phyloP scores from a whole-genome alignment of 1,139 yeast species.

The Yamadazyma dendronema region DNA sequence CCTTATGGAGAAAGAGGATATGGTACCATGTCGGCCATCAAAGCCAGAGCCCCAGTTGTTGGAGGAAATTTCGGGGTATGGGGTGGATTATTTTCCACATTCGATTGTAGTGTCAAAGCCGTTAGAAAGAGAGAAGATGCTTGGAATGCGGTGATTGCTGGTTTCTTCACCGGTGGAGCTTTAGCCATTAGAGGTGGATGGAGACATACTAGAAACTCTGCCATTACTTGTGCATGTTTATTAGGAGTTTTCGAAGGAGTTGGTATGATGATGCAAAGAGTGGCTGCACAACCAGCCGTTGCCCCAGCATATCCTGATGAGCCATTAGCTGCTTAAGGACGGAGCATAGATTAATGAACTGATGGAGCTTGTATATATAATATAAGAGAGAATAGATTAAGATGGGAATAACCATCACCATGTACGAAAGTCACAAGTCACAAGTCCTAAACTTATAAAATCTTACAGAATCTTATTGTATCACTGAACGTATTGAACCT shows the following conservation, averaged over 20 bases:
- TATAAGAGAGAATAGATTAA: no score
- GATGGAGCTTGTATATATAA: background rate
- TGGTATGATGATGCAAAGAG: slow-evolving; percentile 92
- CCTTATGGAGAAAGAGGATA: slow-evolving; percentile 93
- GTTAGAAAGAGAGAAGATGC: slow-evolving; percentile 98
- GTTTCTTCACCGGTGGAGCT: slow-evolving; percentile 98
- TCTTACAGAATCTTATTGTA: no score
- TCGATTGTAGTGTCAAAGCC: slow-evolving; percentile 93
- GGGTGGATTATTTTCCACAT: slow-evolving; percentile 98
- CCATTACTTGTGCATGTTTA: slow-evolving; percentile 96
- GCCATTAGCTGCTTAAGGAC: slow-evolving; percentile 47
- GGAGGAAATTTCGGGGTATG: slow-evolving; percentile 99
- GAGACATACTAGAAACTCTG: slow-evolving; percentile 94
- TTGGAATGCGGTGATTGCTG: slow-evolving; percentile 97
- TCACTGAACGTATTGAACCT: no score
- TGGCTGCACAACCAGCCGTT: slow-evolving; percentile 84
- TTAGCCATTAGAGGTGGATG: slow-evolving; percentile 98
- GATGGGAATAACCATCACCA: no score
- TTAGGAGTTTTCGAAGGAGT: slow-evolving; percentile 98
- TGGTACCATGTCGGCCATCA: slow-evolving; percentile 88
- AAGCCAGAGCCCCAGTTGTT: slow-evolving; percentile 96
- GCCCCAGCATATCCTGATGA: slow-evolving; percentile 74
- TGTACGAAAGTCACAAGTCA: no score
- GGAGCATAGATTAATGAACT: background rate
- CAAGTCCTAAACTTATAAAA: no score